Evolutionary conservation across 768 basidiomycete genomes (phyloP).

Genomic region (Termitomyces sp.): DNA sequence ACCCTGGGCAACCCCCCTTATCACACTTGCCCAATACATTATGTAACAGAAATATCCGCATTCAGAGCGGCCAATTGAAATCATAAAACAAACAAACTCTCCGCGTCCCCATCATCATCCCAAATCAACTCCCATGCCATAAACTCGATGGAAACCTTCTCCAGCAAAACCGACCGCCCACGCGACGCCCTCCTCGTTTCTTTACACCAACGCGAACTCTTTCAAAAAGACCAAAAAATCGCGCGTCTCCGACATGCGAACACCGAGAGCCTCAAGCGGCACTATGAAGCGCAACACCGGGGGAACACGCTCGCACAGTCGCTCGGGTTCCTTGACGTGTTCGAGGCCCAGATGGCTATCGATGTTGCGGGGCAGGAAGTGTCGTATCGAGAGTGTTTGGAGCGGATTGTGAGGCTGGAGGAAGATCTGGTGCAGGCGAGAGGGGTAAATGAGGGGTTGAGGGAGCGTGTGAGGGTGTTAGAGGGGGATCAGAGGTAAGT

Average conservation of each 20-base stretch:
- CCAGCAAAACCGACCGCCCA: constrained; percentile 27
- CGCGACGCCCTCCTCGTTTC: constrained; percentile 32
- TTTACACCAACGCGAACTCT: constrained; percentile 28
- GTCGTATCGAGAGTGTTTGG: constrained; percentile 30
- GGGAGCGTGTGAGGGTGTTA: background rate
- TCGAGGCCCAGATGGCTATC: constrained; percentile 36
- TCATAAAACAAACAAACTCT: too few relatives aligned
- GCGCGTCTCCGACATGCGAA: constrained; percentile 27
- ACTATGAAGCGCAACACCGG: constrained; percentile 32
- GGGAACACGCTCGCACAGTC: constrained; percentile 31
- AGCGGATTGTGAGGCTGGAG: constrained; percentile 28
- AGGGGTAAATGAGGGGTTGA: constrained; percentile 19
- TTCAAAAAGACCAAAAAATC: constrained; percentile 22
- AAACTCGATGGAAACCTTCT: constrained; percentile 17
- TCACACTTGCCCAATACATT: too few relatives aligned
- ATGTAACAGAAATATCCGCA: too few relatives aligned
- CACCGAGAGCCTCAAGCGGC: constrained; percentile 29
- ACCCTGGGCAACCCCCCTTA: too few relatives aligned
- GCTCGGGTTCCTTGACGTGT: constrained; percentile 39
- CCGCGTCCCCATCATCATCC: background rate
- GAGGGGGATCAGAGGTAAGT: background rate
- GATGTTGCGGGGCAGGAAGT: constrained; percentile 29
- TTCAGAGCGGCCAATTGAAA: too few relatives aligned
- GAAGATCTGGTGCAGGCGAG: constrained; percentile 18
- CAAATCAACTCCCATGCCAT: constrained; percentile 3